Percentiles rank a stretch among this genome's conserved stretches.
Evolutionary conservation across 768 basidiomycete species (phyloP).

Genomic region (Lyophyllum shimeji): DNA sequence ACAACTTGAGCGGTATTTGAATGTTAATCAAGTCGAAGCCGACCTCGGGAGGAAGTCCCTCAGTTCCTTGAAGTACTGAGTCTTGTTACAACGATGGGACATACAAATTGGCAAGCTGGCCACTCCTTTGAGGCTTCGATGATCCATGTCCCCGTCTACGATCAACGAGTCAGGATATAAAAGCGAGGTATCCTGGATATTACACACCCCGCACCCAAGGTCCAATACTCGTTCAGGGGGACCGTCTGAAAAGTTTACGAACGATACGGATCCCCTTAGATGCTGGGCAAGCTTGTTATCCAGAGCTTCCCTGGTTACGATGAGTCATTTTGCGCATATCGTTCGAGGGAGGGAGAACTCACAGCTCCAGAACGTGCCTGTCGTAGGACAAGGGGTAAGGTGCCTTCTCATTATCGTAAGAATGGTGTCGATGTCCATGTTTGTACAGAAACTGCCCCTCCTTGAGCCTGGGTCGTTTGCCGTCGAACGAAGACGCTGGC

Average conservation of each 20-base stretch:
- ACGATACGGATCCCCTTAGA: slow-evolving; percentile 56
- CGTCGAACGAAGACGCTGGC: slow-evolving; percentile 28
- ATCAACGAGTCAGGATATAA: neutral
- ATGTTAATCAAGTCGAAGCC: slow-evolving; percentile 80
- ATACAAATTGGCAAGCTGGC: slow-evolving; percentile 63
- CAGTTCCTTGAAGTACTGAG: neutral
- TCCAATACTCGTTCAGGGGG: slow-evolving; percentile 59
- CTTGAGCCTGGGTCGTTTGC: slow-evolving; percentile 43
- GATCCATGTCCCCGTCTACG: slow-evolving; percentile 67
- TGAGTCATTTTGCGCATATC: neutral
- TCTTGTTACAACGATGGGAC: slow-evolving; percentile 19
- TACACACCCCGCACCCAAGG: slow-evolving; percentile 71
- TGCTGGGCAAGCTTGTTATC: slow-evolving; percentile 50
- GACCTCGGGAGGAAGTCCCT: slow-evolving; percentile 41
- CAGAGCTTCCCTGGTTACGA: slow-evolving; percentile 46
- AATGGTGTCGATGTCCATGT: slow-evolving; percentile 64
- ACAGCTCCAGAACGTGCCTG: slow-evolving; percentile 67
- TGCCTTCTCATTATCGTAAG: slow-evolving; percentile 71
- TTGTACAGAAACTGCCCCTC: slow-evolving; percentile 60
- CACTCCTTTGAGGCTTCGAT: slow-evolving; percentile 73
- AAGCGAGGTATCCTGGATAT: neutral
- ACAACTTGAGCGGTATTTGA: slow-evolving; percentile 55
- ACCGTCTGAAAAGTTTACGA: slow-evolving; percentile 52
- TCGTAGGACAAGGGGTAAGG: slow-evolving; percentile 80
- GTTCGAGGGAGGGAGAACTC: neutral